phyloP scores from a whole-genome alignment of 768 basidiomycete species.

The Leccinum disarticulatum region DNA sequence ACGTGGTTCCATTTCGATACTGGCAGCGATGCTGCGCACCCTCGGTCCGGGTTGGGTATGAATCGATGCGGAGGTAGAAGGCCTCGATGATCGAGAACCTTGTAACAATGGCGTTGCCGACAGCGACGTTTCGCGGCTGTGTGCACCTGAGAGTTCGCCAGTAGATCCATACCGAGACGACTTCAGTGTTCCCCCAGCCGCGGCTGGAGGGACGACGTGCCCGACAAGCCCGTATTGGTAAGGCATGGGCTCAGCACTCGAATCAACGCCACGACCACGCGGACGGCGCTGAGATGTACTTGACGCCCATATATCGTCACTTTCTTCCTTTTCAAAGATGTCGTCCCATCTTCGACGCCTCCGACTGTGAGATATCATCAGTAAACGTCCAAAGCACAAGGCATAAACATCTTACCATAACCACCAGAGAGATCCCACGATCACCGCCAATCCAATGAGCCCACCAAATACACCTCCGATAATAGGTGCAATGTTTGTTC shows the following conservation, averaged over 20 bases:
- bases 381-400: constrained; percentile 8
- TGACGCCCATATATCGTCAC: constrained; percentile 25
- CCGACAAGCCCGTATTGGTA: constrained; percentile 68
- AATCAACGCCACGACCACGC: constrained; percentile 30
- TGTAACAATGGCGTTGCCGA: constrained; percentile 29
- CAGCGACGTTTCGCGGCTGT: constrained; percentile 27
- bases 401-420: constrained; percentile 41
- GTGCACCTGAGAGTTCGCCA: constrained; percentile 21
- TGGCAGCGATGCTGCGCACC: constrained; percentile 4
- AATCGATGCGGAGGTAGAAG: constrained; percentile 45
- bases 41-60: constrained; percentile 18
- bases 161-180: constrained; percentile 32
- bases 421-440: constrained; percentile 50
- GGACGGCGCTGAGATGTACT: constrained; percentile 18
- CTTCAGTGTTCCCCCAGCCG: constrained; percentile 32
- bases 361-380: constrained; percentile 35
- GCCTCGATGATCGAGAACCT: constrained; percentile 32
- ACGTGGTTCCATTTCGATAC: constrained; percentile 12
- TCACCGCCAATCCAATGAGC: constrained; percentile 47
- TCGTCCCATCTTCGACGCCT: constrained; percentile 49
- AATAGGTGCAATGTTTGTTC: constrained; percentile 43
- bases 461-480: constrained; percentile 57
- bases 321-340: constrained; percentile 47
- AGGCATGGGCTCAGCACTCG: constrained; percentile 46
- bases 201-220: constrained; percentile 32